Evolutionary conservation across 352 stramenopile species (phyloP), one percentile per base, ranked within the genome.

Genomic region (Phytophthora idaei): DNA sequence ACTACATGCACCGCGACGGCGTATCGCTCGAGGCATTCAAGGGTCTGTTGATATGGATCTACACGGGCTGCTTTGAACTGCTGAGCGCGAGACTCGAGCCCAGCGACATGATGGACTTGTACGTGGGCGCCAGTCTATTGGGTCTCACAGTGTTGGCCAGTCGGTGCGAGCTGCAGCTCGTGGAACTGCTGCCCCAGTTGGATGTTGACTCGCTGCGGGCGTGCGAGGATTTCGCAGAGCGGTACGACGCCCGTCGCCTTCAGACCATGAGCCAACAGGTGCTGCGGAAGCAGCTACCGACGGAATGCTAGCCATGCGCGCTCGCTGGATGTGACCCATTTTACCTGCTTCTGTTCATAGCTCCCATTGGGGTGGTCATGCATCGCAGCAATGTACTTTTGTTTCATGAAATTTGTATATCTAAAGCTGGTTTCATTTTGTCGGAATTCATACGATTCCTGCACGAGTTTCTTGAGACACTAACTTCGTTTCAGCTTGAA

Each of bases 1-100:
- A 89, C 46, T 87, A 87, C 58, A 90, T 93, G 84, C 84, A 85
- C 27, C 78, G 78, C 28, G 84, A 93, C 29, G 84, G 84, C 1
- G 83, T 93, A 31, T 88, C 82, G 39, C 71, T 90, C 9, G 66
- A 76, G 5, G 82, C 82, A 28, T 93, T 93, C 63, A 84, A 85
- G 49, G 57, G 71, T 17, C 27, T 90, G 37, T 59, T 93, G n/a
- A 51, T 70, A 21, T 93, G 82, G 82, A 85, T 90, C 44, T 93
- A 93, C 68, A 89, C 84, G 29, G 84, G 84, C 21, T 89, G 82
- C 31, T 81, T 88, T 14, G 61, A 75, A 21, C 49, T 78, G 4
- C 42, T 90, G 21, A 76, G 73, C 14, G 63, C 65, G 8, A 47
- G 27, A 42, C 63, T 87, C 9, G 82, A 86, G 32, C 82, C 84